Evolutionary conservation across 2,329 filamentous ascomycete genomes (phyloP).

Genomic region (Aspergillus fructus): DNA sequence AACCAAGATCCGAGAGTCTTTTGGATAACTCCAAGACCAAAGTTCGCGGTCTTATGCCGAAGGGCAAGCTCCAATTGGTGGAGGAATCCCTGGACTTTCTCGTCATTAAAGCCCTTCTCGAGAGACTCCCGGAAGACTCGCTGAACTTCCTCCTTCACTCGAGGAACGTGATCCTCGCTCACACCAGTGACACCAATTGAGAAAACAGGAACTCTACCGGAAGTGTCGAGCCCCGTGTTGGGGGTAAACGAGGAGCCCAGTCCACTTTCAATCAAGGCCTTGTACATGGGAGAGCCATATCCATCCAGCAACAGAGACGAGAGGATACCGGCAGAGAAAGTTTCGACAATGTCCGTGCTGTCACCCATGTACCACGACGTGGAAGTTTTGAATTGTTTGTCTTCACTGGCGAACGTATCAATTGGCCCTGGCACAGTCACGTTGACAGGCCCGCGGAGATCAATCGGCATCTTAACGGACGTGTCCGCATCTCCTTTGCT

Average conservation of each 20-base stretch:
- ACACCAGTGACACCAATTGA: constrained; percentile 92
- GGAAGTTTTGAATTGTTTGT: constrained; percentile 91
- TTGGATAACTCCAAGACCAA: constrained; percentile 87
- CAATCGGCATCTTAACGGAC: constrained; percentile 74
- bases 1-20: constrained; percentile 92
- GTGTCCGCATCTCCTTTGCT: constrained; percentile 67
- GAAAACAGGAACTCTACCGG: constrained; percentile 75
- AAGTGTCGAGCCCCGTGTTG: constrained; percentile 87
- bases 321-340: constrained; percentile 79
- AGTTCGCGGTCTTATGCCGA: constrained; percentile 95
- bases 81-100: constrained; percentile 89
- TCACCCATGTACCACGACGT: constrained; percentile 90
- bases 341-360: constrained; percentile 77
- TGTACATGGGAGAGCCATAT: constrained; percentile 91
- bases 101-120: constrained; percentile 77
- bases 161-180: constrained; percentile 72
- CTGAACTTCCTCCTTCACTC: constrained; percentile 72
- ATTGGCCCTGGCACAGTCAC: constrained; percentile 76
- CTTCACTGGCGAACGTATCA: constrained; percentile 80
- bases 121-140: constrained; percentile 69
- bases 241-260: constrained; percentile 92
- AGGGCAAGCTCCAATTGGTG: constrained; percentile 91
- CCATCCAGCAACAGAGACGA: constrained; percentile 86
- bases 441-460: constrained; percentile 66
- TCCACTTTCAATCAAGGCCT: constrained; percentile 81